phyloP scores from a whole-genome alignment of 192 early-diverging fungal species.

The Gryganskiella cystojenkinii region DNA sequence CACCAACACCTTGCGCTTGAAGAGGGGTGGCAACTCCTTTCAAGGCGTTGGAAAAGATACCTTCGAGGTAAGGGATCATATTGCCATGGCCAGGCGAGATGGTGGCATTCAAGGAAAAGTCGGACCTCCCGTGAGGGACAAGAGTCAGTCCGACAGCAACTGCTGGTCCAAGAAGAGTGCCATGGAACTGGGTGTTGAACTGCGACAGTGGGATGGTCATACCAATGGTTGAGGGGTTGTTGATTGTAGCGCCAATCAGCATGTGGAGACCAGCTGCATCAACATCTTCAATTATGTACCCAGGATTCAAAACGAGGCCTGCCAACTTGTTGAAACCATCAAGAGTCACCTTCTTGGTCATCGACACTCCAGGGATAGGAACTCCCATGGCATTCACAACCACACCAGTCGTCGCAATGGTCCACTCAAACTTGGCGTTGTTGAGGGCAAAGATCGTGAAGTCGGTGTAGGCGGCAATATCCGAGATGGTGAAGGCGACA shows the following conservation, averaged over 20 bases:
- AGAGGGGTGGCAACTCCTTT: conserved; percentile 14
- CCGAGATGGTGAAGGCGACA: conserved; percentile 38
- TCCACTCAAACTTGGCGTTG: conserved; percentile 53
- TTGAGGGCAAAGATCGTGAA: conserved; percentile 59
- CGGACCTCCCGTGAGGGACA: conserved; percentile 8
- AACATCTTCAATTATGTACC: conserved; percentile 19
- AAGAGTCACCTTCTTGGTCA: conserved; percentile 59
- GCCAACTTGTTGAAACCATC: conserved; percentile 53
- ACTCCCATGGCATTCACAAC: conserved; percentile 58
- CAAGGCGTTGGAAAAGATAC: conserved; percentile 19
- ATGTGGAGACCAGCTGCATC: conserved; percentile 31
- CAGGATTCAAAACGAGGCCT: neutral
- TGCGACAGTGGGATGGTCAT: conserved; percentile 22
- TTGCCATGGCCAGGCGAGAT: conserved; percentile 1
- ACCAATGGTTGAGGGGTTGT: conserved; percentile 34
- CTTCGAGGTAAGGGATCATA: conserved; percentile 2
- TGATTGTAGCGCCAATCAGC: conserved; percentile 18
- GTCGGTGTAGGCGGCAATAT: conserved; percentile 40
- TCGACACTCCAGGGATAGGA: conserved; percentile 47
- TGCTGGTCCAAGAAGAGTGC: conserved; percentile 1
- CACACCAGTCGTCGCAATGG: conserved; percentile 44
- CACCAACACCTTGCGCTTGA: conserved; percentile 13
- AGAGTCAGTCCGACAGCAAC: neutral
- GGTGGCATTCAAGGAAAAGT: conserved; percentile 24
- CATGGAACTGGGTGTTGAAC: conserved; percentile 19